Evolutionary conservation across 1,284 basidiomycete species (phyloP).

Genomic region (Puccinia horiana): DNA sequence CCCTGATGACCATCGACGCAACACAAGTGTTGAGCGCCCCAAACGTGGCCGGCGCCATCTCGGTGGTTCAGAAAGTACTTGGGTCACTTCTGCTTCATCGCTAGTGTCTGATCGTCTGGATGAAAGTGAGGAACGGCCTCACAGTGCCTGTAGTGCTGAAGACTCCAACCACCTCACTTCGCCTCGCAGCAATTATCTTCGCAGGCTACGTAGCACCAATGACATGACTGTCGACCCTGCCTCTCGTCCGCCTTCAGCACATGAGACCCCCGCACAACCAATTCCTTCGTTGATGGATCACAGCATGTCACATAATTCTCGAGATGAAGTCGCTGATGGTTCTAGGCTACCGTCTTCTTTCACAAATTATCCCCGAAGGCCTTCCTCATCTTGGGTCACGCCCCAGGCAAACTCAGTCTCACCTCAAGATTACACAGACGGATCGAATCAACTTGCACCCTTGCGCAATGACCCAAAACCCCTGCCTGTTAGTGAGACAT

Average conservation of each 20-base stretch:
- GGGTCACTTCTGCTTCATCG: constrained; percentile 21
- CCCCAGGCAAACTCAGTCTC: neutral
- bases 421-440: neutral
- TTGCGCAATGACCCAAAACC: neutral
- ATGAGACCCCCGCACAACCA: neutral
- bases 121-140: neutral
- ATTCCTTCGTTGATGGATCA: constrained; percentile 18
- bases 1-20: constrained; percentile 13
- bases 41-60: constrained; percentile 6
- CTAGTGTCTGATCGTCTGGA: neutral
- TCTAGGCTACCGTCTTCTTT: neutral
- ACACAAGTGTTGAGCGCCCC: neutral
- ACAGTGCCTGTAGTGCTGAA: constrained; percentile 17
- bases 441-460: neutral
- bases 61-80: neutral
- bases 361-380: neutral
- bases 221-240: neutral
- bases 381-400: constrained; percentile 12
- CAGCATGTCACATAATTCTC: neutral
- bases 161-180: neutral
- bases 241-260: constrained; percentile 23
- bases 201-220: constrained; percentile 35
- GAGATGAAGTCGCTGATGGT: constrained; percentile 12
- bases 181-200: constrained; percentile 15
- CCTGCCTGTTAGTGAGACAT: neutral